phyloP scores from a whole-genome alignment of 257 asterid genomes.

The Salvia hispanica region DNA sequence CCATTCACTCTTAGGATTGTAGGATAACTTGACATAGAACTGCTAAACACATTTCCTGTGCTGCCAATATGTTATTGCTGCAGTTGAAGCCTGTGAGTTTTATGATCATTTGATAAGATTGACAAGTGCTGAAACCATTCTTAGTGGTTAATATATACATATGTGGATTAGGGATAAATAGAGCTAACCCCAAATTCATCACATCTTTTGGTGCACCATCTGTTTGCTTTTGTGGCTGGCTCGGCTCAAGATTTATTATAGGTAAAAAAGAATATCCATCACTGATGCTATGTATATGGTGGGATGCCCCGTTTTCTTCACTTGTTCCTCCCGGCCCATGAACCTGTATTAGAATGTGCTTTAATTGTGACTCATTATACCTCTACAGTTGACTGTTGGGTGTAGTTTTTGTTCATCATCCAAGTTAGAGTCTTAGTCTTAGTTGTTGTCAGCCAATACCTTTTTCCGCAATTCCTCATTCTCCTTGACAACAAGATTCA shows the following conservation, averaged over 20 bases:
- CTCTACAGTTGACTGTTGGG: neutral
- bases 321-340: conserved; percentile 36
- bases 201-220: conserved; percentile 28
- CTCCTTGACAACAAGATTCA: conserved; percentile 49
- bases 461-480: conserved; percentile 53
- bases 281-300: conserved; percentile 21
- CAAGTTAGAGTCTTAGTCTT: neutral
- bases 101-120: conserved; percentile 1
- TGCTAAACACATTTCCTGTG: conserved; percentile 8
- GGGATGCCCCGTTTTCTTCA: conserved; percentile 34
- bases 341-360: conserved; percentile 41
- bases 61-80: conserved; percentile 25
- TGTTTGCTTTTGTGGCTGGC: conserved; percentile 36
- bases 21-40: conserved; percentile 21
- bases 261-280: conserved; percentile 28
- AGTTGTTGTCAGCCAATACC: conserved; percentile 36
- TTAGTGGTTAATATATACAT: neutral
- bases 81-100: conserved; percentile 44
- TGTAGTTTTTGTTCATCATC: neutral
- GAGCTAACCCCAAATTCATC: conserved; percentile 43
- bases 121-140: neutral
- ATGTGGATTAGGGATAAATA: conserved; percentile 1
- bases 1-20: conserved; percentile 23
- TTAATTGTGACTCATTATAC: neutral
- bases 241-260: conserved; percentile 42